phyloP scores from a whole-genome alignment of 2,329 filamentous ascomycete species.

The Nothophaeocryptopus gaeumannii region DNA sequence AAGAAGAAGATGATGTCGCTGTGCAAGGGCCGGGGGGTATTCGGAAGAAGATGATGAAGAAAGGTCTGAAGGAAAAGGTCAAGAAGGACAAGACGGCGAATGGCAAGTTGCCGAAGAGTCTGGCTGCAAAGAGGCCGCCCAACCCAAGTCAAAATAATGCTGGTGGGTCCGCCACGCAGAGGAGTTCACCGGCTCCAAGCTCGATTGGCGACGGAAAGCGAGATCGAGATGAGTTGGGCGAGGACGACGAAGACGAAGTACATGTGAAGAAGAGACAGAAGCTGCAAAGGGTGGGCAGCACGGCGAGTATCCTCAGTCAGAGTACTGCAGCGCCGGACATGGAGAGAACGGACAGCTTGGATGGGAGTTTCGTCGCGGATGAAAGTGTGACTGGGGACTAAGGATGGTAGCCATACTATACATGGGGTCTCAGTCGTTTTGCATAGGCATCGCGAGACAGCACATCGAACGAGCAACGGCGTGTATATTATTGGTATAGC shows the following conservation, averaged over 20 bases:
- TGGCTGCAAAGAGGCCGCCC: conserved; percentile 27
- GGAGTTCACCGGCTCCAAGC: conserved; percentile 23
- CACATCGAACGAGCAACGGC: no score
- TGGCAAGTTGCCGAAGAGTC: conserved; percentile 33
- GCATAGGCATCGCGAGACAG: no score
- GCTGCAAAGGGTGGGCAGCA: conserved; percentile 35
- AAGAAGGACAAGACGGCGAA: conserved; percentile 42
- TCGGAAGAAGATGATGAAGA: conserved; percentile 38
- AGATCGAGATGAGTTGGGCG: conserved; percentile 35
- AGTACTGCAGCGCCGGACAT: conserved; percentile 27
- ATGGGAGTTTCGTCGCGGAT: conserved; percentile 37
- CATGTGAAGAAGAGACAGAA: conserved; percentile 40
- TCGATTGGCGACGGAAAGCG: conserved; percentile 30
- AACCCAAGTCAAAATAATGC: conserved; percentile 1
- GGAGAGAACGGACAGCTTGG: conserved; percentile 35
- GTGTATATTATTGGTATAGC: no score
- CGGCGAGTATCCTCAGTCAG: conserved; percentile 32
- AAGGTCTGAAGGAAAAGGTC: conserved; percentile 43
- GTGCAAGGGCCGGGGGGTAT: conserved; percentile 30
- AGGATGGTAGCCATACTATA: no score
- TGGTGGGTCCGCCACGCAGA: conserved; percentile 5
- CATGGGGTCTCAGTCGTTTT: no score
- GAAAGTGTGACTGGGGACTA: conserved; percentile 32
- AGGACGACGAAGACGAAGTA: conserved; percentile 31
- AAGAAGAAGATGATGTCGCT: conserved; percentile 30